Evolutionary conservation across 2,329 filamentous ascomycete species (phyloP), one percentile per base, ranked within the genome.

Genomic region (Curvularia spicifera): DNA sequence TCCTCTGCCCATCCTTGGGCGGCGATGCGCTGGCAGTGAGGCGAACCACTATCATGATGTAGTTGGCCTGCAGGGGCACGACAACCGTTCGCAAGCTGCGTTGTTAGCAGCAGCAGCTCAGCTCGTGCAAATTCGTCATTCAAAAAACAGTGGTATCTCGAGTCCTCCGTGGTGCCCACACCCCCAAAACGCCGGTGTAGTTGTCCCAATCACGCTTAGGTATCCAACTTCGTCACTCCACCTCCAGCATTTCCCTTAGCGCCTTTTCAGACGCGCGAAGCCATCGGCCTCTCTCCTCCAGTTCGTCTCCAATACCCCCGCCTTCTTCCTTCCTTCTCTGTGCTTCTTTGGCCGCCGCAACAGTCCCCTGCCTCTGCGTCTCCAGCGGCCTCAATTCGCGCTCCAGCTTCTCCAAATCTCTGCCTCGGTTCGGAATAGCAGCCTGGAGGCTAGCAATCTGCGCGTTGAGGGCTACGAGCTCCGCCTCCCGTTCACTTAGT

Each of bases 201-300:
- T 18, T 46, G 53, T 15, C 37, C 28, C 29, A 46, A 28, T 20
- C 35, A 20, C 44, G 10, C 28, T 26, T 49, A 28, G 18, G 22
- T 40, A n/a, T n/a, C 29, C 29, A 47, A 37, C 35, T 18, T 65
- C 61, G 63, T 47, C 53, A 35, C 66, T 83, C 76, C 15, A 87
- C 79, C 63, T 87, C 86, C 65, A 92, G 71, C 77, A 90, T 86
- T 57, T 84, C 82, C 70, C 79, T 86, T 73, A 93, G 74, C 13
- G 78, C 83, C 8, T 80, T 78, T 71, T 92, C 89, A n/a, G 86
- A 87, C 18, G 87, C 88, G 64, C 86, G 84, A 78, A 88, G 87
- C 91, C 91, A 94, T 64, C 90, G 81, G 5, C 89, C 91, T 66
- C 87, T 84, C 75, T 91, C 88, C 73, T 93, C 91, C 31, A 93